Evolutionary conservation across 2,329 filamentous ascomycete species (phyloP).

Genomic region (Apiospora marii): DNA sequence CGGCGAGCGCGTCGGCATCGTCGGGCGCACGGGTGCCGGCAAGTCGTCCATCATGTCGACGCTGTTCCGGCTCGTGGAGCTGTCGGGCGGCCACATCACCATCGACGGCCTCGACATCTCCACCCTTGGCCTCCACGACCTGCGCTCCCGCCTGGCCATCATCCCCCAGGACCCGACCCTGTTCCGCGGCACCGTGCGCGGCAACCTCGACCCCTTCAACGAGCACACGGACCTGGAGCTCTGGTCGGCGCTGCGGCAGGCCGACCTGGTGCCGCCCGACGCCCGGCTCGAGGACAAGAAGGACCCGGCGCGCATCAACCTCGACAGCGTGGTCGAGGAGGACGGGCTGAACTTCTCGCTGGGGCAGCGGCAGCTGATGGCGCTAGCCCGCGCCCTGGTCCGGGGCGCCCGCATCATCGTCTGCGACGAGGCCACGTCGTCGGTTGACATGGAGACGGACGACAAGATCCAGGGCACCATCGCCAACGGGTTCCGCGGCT

Average conservation of each 20-base stretch:
- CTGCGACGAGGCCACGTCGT: constrained; percentile 94
- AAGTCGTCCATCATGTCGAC: constrained; percentile 87
- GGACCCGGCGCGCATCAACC: constrained; percentile 70
- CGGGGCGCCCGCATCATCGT: constrained; percentile 90
- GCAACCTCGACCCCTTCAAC: constrained; percentile 81
- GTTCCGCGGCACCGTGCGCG: constrained; percentile 81
- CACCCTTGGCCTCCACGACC: constrained; percentile 76
- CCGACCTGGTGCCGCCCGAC: constrained; percentile 67
- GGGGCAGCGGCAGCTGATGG: constrained; percentile 94
- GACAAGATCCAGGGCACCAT: constrained; percentile 94
- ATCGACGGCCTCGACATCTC: constrained; percentile 75
- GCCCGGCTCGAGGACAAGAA: constrained; percentile 39
- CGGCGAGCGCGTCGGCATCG: constrained; percentile 82
- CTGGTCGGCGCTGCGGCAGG: constrained; percentile 80
- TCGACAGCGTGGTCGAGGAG: constrained; percentile 88
- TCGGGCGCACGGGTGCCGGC: constrained; percentile 82
- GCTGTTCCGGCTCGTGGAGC: constrained; percentile 78
- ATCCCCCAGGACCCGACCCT: constrained; percentile 87
- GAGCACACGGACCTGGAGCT: constrained; percentile 81
- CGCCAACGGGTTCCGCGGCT: constrained; percentile 81
- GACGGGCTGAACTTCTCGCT: constrained; percentile 96
- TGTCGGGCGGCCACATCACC: constrained; percentile 67
- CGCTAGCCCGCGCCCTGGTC: constrained; percentile 88
- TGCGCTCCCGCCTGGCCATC: constrained; percentile 79
- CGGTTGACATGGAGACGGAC: constrained; percentile 95